Percentiles rank a stretch among this genome's conserved stretches.
These are phyloP conservation scores for Camelina sativa DNA, from an alignment of 345 rosid species.

Conservation along the genomic window DNA sequence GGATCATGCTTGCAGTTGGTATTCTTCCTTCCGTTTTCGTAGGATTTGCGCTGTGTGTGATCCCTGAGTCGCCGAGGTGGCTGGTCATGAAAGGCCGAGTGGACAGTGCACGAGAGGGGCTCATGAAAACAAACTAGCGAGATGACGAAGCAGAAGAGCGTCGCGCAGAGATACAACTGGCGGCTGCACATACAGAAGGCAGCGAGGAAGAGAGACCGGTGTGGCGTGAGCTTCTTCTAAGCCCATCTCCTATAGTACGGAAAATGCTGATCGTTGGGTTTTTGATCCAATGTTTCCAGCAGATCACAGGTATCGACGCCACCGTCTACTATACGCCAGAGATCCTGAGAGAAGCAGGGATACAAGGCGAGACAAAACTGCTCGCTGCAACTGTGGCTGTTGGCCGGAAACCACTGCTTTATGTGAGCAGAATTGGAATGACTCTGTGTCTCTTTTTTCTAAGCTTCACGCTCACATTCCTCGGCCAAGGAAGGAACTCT, in stretches of 20 bases:
- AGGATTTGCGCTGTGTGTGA: constrained; percentile 74
- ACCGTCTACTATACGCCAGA: constrained; percentile 85
- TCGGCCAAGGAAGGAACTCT: constrained; percentile 54
- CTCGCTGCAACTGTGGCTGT: constrained; percentile 81
- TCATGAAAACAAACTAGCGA: constrained; percentile 62
- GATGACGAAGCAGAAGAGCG: constrained; percentile 79
- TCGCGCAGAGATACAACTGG: constrained; percentile 69
- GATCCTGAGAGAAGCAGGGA: constrained; percentile 69
- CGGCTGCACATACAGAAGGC: constrained; percentile 64
- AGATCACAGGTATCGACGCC: constrained; percentile 81
- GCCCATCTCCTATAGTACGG: constrained; percentile 68
- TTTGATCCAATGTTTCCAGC: constrained; percentile 92
- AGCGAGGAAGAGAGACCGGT: constrained; percentile 64
- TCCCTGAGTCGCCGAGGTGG: constrained; percentile 97
- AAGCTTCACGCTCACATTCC: constrained; percentile 58
- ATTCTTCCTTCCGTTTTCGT: constrained; percentile 78
- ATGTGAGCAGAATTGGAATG: constrained; percentile 84
- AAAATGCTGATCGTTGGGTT: constrained; percentile 74
- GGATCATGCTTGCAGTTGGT: constrained; percentile 89
- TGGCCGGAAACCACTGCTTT: constrained; percentile 81
- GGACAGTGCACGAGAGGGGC: constrained; percentile 74
- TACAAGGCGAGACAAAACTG: constrained; percentile 58
- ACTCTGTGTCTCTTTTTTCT: constrained; percentile 67
- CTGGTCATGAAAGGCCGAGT: constrained; percentile 75
- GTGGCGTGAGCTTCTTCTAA: constrained; percentile 63